Base-by-base conservation (phyloP, 2,329 filamentous ascomycete species). In the Calonectria fujianensis region DNA sequence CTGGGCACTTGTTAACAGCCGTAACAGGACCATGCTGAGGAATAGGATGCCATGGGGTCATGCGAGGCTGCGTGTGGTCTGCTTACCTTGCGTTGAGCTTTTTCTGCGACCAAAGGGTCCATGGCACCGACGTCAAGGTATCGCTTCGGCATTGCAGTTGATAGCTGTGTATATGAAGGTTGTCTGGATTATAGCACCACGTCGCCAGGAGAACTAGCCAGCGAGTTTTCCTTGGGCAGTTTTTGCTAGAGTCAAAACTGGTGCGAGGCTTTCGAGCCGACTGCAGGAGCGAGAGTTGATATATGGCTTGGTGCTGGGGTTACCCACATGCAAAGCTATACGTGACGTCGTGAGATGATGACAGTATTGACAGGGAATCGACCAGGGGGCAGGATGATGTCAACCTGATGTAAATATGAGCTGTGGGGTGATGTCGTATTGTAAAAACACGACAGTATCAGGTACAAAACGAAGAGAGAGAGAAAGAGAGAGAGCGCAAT, bases 81-180 rank as follows among this genome's bases (percentile, higher is more conserved):
- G 41, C 77, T 57, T 79, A 83, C 82, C 81, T 83, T 84, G 66
- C 77, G 80, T 61, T 74, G 81, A 51, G 66, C 64, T 69, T 84
- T 84, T 68, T 76, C 78, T 16, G 80, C 78, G 76, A 81, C 80
- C 82, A 85, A 85, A 41, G 71, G 73, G 45, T 79, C 78, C 50
- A 76, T 73, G 37, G 80, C 78, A 29, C 78, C 82, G 7, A 77
- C 66, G 61, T 84, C 83, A 37, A 83, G 80, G 14, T 83, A 83
- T 82, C 85, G 79, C 78, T 87, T 87, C 39, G 85, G 85, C 86
- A 87, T 87, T 64, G 27, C 73, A 16, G 51, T 16, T 9, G 13
- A 10, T n/a, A 24, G 48, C n/a, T 14, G 32, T 41, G 52, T 4
- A 24, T 8, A 24, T 11, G 11, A 35, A 50, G 27, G 16, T 45